Percentiles rank a stretch among this genome's conserved stretches.
Evolutionary conservation across 2,329 filamentous ascomycete genomes (phyloP).

Genomic region (Arthrobotrys iridis): DNA sequence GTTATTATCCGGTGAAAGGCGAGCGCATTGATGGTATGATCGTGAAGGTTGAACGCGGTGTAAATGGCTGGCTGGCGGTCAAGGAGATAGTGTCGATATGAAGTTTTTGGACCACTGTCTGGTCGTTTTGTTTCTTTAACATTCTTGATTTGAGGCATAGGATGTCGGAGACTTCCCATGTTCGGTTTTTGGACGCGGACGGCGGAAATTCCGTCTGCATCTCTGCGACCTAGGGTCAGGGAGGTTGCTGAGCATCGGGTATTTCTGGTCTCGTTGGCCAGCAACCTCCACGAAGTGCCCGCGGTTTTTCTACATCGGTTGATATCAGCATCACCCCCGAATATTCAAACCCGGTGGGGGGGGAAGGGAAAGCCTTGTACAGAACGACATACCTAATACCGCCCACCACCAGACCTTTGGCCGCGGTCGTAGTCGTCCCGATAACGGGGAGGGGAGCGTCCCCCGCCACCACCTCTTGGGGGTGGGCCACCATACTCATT

Average conservation of each 20-base stretch:
- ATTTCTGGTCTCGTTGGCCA: conserved; percentile 19
- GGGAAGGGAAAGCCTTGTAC: no score
- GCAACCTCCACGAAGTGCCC: no score
- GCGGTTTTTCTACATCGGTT: neutral
- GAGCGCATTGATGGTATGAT: no score
- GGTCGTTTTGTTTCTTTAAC: neutral
- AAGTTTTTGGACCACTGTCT: neutral
- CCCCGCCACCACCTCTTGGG: conserved; percentile 54
- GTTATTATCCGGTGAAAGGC: neutral
- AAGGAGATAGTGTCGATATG: neutral
- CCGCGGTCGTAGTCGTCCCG: conserved; percentile 57
- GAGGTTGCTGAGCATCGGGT: conserved; percentile 36
- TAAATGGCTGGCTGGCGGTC: neutral
- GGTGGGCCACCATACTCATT: conserved; percentile 55
- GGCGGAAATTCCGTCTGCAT: neutral
- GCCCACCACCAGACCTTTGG: conserved; percentile 42
- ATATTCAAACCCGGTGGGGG: no score
- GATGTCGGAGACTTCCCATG: neutral
- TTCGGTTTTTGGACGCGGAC: no score
- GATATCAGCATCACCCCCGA: neutral
- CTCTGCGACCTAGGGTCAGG: conserved; percentile 9
- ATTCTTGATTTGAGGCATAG: neutral
- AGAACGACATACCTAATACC: conserved; percentile 55
- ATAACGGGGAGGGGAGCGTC: conserved; percentile 29
- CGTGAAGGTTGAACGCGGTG: neutral